Conservation (phyloP, 2,329 filamentous ascomycete species). For the Orbilia ellipsospora region DNA sequence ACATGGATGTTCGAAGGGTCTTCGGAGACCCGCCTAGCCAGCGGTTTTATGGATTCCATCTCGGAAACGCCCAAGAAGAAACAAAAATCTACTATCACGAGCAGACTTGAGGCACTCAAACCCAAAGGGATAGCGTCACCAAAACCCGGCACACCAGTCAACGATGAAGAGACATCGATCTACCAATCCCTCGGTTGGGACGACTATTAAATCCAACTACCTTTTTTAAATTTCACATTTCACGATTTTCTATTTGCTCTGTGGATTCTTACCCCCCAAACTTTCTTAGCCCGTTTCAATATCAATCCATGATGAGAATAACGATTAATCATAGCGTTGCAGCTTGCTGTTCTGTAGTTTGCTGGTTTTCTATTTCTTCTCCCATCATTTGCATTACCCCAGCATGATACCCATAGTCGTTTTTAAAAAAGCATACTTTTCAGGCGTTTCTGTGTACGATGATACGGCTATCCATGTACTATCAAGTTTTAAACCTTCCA, state of each 20-base stretch:
- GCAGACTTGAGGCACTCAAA: conserved; percentile 40
- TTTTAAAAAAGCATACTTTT: neutral
- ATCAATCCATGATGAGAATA: neutral
- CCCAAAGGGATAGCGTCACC: conserved; percentile 31
- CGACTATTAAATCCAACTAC: conserved; percentile 10
- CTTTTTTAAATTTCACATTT: neutral
- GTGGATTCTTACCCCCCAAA: neutral
- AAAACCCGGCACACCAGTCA: conserved; percentile 47
- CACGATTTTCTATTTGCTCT: neutral
- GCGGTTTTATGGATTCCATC: conserved; percentile 52
- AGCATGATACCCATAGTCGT: neutral
- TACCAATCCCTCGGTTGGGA: conserved; percentile 62
- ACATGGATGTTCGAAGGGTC: conserved; percentile 42
- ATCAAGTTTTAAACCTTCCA: neutral
- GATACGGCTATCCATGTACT: neutral
- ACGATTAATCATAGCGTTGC: neutral
- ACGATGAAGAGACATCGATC: conserved; percentile 59
- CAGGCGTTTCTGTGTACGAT: conserved; percentile 13
- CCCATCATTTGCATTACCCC: neutral
- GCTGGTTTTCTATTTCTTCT: neutral
- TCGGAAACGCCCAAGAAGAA: conserved; percentile 32
- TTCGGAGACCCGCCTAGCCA: conserved; percentile 24
- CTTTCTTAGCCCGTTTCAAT: neutral
- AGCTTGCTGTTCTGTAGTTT: neutral
- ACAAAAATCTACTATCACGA: conserved; percentile 44